A percentile compares a stretch with the other conserved stretches of the same genome.
phyloP scores from a whole-genome alignment of 1,139 yeast species.

The Sugiyamaella japonica region DNA sequence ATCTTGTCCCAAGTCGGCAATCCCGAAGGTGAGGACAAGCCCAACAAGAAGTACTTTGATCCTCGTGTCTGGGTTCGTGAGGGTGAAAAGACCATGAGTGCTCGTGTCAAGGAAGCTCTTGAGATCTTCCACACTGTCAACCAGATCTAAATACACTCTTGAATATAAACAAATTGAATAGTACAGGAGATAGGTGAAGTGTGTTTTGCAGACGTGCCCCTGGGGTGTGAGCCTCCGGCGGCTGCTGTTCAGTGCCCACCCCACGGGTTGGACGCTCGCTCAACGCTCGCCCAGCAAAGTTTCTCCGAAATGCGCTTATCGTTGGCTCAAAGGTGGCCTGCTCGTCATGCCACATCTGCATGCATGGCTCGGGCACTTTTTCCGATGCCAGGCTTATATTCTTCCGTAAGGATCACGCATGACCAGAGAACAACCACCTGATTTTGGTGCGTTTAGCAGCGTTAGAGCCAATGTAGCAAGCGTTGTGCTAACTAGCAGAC shows the following conservation, averaged over 20 bases:
- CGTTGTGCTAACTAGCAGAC: too few species aligned
- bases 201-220: background rate
- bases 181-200: too few species aligned
- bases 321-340: too few species aligned
- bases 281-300: background rate
- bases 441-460: too few species aligned
- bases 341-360: too few species aligned
- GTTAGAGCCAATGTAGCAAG: too few species aligned
- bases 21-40: slow-evolving; percentile 99
- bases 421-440: too few species aligned
- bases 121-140: slow-evolving; percentile 64
- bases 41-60: slow-evolving; percentile 95
- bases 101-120: slow-evolving; percentile 82
- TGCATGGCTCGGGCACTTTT: too few species aligned
- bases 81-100: slow-evolving; percentile 98
- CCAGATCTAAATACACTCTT: slow-evolving; percentile 23
- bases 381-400: too few species aligned
- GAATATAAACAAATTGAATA: background rate
- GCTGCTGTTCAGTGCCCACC: background rate
- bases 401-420: too few species aligned
- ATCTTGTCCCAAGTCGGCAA: slow-evolving; percentile 86
- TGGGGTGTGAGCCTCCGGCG: background rate
- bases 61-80: slow-evolving; percentile 99
- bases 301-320: background rate
- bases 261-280: background rate